Base-by-base conservation (phyloP, 352 stramenopile species). In the Blastocystis sp. region DNA sequence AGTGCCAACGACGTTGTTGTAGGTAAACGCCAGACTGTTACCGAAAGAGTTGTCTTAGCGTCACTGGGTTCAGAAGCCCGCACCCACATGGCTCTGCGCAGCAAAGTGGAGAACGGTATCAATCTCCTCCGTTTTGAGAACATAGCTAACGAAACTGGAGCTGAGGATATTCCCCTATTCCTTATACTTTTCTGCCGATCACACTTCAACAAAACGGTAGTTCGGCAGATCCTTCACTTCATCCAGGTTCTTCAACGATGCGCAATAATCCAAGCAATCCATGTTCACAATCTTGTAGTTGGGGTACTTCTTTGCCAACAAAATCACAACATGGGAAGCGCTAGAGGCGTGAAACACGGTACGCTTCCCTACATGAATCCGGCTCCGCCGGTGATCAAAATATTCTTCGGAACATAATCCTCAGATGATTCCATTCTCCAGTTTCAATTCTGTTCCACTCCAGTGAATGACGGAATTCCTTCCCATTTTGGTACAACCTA, bases 71-170 rank as follows among this genome's bases (percentile, higher is more conserved):
- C 53, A 67, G 21, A 56, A 60, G 23, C 28, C 28, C 23, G 53
- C 19, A 89, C 59, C 45, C 41, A 93, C 91, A 74, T 92, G 91
- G 7, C 95, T 98, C 90, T 98, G 95, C 7, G 96, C 96, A 2
- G 96, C 96, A 92, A 98, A 98, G 91, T 99, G 96, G 89, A 99
- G 90, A 77, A 99, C 95, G 48, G 95, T 98, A 89, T 99, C 96
- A 82, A 99, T 98, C 19, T 93, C 90, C 90, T 99, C 94, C 21
- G 93, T 94, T 69, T 93, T 91, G 41, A 99, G 91, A 41, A 98
- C 92, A 89, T 98, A 98, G 40, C 91, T 93, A 11, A 99, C 94
- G 17, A 98, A 90, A 88, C 98, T 95, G 5, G 94, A 92, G 40
- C 92, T 94, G 67, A 90, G 93, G 91, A 99, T 98, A 89, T 97